Evolutionary conservation across 768 basidiomycete species (phyloP).

Genomic region (Favolaschia claudopus): DNA sequence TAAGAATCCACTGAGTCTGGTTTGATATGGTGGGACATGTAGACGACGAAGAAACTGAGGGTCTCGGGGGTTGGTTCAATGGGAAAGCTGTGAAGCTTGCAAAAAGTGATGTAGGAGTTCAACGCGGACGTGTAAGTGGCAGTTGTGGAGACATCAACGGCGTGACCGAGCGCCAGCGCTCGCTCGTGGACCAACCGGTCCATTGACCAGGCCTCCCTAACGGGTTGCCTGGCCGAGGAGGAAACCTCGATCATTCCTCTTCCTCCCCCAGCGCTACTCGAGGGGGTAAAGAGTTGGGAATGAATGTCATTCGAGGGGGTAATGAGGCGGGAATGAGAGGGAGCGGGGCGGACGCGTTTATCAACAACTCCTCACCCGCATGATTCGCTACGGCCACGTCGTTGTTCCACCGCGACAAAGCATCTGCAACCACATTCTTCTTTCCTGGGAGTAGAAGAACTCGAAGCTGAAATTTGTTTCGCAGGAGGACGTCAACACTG

Average conservation of each 20-base stretch:
- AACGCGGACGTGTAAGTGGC: slow-evolving; percentile 38
- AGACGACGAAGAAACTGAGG: slow-evolving; percentile 43
- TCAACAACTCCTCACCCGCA: slow-evolving; percentile 7
- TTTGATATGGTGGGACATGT: slow-evolving; percentile 44
- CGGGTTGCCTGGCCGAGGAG: slow-evolving; percentile 38
- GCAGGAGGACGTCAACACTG: slow-evolving; percentile 21
- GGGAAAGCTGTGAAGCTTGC: slow-evolving; percentile 33
- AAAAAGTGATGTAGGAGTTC: slow-evolving; percentile 43
- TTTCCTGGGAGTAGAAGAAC: slow-evolving; percentile 32
- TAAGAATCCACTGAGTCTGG: slow-evolving; percentile 44
- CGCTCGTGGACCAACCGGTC: slow-evolving; percentile 40
- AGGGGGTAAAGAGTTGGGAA: slow-evolving; percentile 40
- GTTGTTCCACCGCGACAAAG: slow-evolving; percentile 31
- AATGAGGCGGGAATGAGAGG: slow-evolving; percentile 12
- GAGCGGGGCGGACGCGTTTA: background rate
- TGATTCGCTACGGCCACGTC: background rate
- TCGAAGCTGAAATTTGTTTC: slow-evolving; percentile 23
- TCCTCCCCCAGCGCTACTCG: slow-evolving; percentile 35
- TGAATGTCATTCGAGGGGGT: slow-evolving; percentile 37
- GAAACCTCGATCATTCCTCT: slow-evolving; percentile 26
- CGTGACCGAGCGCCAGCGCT: slow-evolving; percentile 29
- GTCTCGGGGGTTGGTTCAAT: slow-evolving; percentile 43
- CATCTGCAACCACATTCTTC: slow-evolving; percentile 36
- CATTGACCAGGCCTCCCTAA: slow-evolving; percentile 39
- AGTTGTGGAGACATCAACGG: slow-evolving; percentile 30